These are phyloP conservation scores for Colletotrichum sp. DNA, from an alignment of 2,329 filamentous ascomycete genomes.

Conservation along the genomic window DNA sequence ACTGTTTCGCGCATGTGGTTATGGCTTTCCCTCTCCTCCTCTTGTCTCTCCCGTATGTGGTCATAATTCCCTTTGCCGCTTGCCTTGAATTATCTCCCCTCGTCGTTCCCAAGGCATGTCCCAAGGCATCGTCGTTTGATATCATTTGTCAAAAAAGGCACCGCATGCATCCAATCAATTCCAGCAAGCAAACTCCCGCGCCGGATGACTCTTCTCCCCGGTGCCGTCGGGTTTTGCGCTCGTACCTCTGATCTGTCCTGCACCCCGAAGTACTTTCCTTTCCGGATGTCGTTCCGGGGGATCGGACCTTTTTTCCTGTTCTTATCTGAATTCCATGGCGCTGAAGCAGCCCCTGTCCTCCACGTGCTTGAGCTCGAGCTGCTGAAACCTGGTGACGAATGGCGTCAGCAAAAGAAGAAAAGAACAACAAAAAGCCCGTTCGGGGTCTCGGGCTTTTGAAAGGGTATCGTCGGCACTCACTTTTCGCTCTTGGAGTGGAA, in stretches of 20 bases:
- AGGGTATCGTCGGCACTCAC: constrained; percentile 56
- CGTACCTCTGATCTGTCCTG: background rate
- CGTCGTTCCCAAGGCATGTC: constrained; percentile 7
- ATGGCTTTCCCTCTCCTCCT: background rate
- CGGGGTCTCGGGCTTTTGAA: background rate
- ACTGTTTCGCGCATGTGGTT: background rate
- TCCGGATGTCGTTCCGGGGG: background rate
- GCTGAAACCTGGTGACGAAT: constrained; percentile 74
- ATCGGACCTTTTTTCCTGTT: constrained; percentile 20
- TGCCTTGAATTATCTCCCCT: background rate
- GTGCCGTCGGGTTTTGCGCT: background rate
- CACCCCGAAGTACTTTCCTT: background rate
- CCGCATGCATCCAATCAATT: background rate
- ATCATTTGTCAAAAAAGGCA: constrained; percentile 9
- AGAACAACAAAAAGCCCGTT: background rate
- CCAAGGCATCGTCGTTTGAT: constrained; percentile 16
- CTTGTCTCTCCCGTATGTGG: background rate
- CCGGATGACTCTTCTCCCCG: background rate
- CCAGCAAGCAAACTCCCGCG: background rate
- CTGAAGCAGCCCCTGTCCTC: constrained; percentile 83
- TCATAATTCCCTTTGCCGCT: background rate
- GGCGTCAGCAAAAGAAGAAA: background rate
- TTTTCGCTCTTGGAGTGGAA: constrained; percentile 98
- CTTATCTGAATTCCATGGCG: constrained; percentile 78
- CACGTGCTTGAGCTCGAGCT: constrained; percentile 89